Conservation (phyloP, 495 filamentous ascomycete genomes). For the Penicillium lividum region DNA sequence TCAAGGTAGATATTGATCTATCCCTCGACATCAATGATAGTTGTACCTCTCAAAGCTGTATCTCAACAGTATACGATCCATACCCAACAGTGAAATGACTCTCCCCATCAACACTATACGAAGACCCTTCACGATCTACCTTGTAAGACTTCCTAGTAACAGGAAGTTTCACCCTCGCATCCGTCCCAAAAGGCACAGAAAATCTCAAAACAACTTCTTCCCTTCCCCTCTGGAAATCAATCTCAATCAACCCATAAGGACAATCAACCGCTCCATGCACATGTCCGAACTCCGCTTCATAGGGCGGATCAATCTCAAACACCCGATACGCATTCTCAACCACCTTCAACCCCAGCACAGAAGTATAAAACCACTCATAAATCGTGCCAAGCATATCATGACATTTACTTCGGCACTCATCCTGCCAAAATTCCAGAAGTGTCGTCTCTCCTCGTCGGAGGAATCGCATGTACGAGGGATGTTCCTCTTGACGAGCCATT, state of each 20-base stretch:
- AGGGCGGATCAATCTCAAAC: slow-evolving; percentile 24
- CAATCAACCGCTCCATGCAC: slow-evolving; percentile 31
- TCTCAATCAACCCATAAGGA: slow-evolving; percentile 27
- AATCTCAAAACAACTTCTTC: not conserved
- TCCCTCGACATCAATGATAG: not conserved
- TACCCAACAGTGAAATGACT: not conserved
- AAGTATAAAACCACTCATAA: slow-evolving; percentile 33
- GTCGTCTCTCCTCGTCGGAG: slow-evolving; percentile 32
- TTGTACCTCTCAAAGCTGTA: not conserved
- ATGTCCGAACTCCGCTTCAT: slow-evolving; percentile 24
- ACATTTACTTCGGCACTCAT: slow-evolving; percentile 32
- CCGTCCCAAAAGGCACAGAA: not conserved
- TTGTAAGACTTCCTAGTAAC: not conserved
- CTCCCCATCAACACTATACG: not conserved
- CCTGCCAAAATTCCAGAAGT: slow-evolving; percentile 32
- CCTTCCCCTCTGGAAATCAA: slow-evolving; percentile 20
- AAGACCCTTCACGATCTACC: not conserved
- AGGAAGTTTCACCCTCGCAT: not conserved
- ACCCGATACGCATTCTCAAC: slow-evolving; percentile 24
- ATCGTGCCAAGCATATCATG: slow-evolving; percentile 38
- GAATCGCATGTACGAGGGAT: slow-evolving; percentile 34
- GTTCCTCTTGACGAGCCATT: slow-evolving; percentile 34
- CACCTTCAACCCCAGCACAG: slow-evolving; percentile 28
- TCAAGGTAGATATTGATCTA: too few relatives aligned
- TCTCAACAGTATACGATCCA: not conserved